Conservation (phyloP, 2,329 filamentous ascomycete species). For the Dactylonectria macrodidyma region DNA sequence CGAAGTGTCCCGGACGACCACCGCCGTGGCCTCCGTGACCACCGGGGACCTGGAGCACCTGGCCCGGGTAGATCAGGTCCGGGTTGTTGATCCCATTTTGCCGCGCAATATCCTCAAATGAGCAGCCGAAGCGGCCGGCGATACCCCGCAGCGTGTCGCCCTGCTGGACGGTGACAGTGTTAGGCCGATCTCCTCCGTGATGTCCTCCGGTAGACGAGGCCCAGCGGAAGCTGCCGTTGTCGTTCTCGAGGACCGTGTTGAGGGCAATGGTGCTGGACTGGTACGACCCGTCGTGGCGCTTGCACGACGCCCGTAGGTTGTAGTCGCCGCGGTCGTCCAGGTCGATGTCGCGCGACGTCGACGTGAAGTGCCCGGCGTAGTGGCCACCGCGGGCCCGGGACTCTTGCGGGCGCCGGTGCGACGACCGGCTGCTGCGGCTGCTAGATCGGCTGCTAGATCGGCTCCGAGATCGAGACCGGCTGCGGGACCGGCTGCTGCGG, state of each 20-base stretch:
- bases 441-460: slow-evolving; percentile 28
- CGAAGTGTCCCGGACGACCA: slow-evolving; percentile 50
- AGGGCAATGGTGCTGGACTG: slow-evolving; percentile 54
- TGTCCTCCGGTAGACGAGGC: slow-evolving; percentile 32
- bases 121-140: slow-evolving; percentile 50
- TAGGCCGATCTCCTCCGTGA: slow-evolving; percentile 36
- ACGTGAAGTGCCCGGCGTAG: slow-evolving; percentile 54
- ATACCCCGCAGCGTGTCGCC: slow-evolving; percentile 60
- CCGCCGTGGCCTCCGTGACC: slow-evolving; percentile 33
- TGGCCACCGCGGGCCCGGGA: slow-evolving; percentile 34
- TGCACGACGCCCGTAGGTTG: slow-evolving; percentile 53
- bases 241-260: slow-evolving; percentile 54
- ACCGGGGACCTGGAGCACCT: slow-evolving; percentile 55
- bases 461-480: not conserved
- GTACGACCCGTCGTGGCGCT: slow-evolving; percentile 51
- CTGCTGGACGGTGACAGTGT: slow-evolving; percentile 55
- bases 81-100: slow-evolving; percentile 58
- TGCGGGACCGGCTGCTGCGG: slow-evolving; percentile 29
- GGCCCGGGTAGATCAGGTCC: slow-evolving; percentile 60
- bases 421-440: slow-evolving; percentile 32
- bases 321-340: slow-evolving; percentile 54
- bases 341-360: slow-evolving; percentile 53
- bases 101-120: slow-evolving; percentile 57
- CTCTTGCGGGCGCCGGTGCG: slow-evolving; percentile 13
- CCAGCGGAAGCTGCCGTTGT: slow-evolving; percentile 56